Percentiles rank a stretch among this genome's conserved stretches.
Evolutionary conservation across 2,329 filamentous ascomycete genomes (phyloP).

Genomic region (Monosporascus sp.): DNA sequence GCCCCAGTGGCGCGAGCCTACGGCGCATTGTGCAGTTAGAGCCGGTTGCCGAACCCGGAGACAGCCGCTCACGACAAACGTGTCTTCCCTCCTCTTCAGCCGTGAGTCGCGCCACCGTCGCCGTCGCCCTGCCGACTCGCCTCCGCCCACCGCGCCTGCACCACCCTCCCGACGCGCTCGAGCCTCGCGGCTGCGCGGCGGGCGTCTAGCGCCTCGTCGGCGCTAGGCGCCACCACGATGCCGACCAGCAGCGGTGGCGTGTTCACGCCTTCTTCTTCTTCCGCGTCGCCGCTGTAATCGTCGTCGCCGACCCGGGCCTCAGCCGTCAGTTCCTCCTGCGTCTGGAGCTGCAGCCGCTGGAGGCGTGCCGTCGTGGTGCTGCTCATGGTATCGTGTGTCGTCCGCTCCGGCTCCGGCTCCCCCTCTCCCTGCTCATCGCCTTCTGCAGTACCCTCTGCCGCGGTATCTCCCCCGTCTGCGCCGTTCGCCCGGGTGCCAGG

Average conservation of each 20-base stretch:
- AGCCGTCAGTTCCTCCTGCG: not conserved
- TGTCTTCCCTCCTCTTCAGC: not conserved
- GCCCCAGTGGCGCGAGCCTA: no score
- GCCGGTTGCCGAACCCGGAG: no score
- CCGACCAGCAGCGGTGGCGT: conserved; percentile 48
- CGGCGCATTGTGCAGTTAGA: no score
- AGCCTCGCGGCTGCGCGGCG: conserved; percentile 46
- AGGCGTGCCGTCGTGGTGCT: not conserved
- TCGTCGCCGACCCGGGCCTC: not conserved
- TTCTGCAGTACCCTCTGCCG: not conserved
- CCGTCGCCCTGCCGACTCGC: conserved; percentile 12
- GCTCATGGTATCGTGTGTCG: not conserved
- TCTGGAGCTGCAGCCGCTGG: conserved; percentile 3
- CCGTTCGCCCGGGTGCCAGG: not conserved
- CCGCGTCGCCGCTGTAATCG: conserved; percentile 4
- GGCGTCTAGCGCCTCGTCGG: conserved; percentile 44
- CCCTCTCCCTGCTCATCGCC: not conserved
- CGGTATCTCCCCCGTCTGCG: not conserved
- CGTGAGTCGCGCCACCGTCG: not conserved
- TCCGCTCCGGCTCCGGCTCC: not conserved
- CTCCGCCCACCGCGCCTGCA: conserved; percentile 48
- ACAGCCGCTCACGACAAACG: no score
- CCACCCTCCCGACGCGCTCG: conserved; percentile 48
- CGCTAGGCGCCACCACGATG: conserved; percentile 45
- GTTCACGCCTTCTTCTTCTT: conserved; percentile 18